Evolutionary conservation across 495 filamentous ascomycete species (phyloP), one percentile per base, ranked within the genome.

Genomic region (Parmelia sp.): DNA sequence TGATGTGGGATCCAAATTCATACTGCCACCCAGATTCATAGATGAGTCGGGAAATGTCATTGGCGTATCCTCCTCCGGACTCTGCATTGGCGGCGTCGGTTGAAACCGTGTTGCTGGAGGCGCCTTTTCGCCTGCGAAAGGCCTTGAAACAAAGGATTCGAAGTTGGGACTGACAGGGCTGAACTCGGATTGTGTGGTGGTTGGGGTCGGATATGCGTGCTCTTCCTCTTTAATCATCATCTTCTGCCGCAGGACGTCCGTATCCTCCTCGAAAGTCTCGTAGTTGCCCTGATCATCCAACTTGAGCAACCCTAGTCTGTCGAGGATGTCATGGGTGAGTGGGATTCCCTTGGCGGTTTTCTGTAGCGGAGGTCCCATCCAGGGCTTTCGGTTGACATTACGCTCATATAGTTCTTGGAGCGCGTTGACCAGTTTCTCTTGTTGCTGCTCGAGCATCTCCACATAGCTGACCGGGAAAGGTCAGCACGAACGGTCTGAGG

Each of bases 371-470:
- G 79, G 75, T 27, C 85, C 86, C 1, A 75, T 72, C 86, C 86
- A 88, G 44, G 75, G 74, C 66, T 83, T 75, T 45, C 81, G 78
- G 33, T 74, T 76, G 36, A 73, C 72, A 29, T 79, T 68, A 37
- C 81, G 82, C 59, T 76, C 76, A 69, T 88, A 88, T 40, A 86
- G 69, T 72, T 87, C 81, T 66, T 85, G 83, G 1, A 88, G 75
- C 35, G 79, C 84, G 49, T 84, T 72, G 57, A 88, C 84, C 4
- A 88, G 76, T 74, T 86, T 86, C 14, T 73, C 69, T 74, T 87
- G 85, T 75, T 88, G 85, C 66, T 86, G 83, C 66, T 88, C 86
- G n/a, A 88, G 81, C 82, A 88, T 86, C 68, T 88, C 86, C 40
- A 87, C 85, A 64, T 87, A 88, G 69, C 84, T 87, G 57, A 6